Percentiles rank a stretch among this genome's conserved stretches.
These are phyloP conservation scores for Prunus fruticosa DNA, from an alignment of 306 rosid genomes.

Conservation along the genomic window DNA sequence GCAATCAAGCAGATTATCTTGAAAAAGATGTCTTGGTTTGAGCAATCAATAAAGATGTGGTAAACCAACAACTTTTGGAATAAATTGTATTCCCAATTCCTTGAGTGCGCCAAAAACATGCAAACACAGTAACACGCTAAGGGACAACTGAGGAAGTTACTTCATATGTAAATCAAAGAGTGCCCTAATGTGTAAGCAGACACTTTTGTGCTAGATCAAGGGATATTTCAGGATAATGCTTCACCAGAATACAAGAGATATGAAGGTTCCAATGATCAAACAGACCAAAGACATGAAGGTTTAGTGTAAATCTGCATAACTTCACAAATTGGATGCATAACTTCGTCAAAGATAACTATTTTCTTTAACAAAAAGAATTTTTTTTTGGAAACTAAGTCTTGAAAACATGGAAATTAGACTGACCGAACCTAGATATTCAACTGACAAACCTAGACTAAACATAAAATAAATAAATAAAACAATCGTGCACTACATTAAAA, in stretches of 20 bases:
- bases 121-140: background rate
- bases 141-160: background rate
- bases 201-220: background rate
- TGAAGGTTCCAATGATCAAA: background rate
- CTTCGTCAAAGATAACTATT: background rate
- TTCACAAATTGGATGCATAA: background rate
- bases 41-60: background rate
- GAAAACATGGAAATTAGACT: background rate
- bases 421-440: background rate
- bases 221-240: background rate
- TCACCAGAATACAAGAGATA: conserved; percentile 7
- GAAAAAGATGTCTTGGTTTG: background rate
- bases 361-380: background rate
- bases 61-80: background rate
- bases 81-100: background rate
- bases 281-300: conserved; percentile 1
- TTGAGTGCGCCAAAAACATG: background rate
- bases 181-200: background rate
- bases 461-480: background rate
- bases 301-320: background rate
- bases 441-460: background rate
- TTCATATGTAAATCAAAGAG: background rate
- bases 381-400: background rate
- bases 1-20: background rate
- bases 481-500: background rate